phyloP scores from a whole-genome alignment of 2,329 filamentous ascomycete genomes.

The Aspergillus hiratsukae region DNA sequence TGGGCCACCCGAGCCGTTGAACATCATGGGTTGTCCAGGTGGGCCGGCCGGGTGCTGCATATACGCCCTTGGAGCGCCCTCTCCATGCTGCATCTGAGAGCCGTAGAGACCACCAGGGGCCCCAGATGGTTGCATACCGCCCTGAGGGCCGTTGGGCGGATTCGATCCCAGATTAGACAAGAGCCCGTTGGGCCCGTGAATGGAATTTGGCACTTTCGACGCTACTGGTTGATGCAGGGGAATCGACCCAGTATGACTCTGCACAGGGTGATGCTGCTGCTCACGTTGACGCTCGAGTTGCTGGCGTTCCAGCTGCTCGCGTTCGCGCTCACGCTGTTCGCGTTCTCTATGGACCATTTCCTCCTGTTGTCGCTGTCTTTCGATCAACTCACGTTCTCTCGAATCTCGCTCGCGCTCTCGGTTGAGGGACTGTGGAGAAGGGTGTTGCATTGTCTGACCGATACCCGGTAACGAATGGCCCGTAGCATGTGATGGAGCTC shows the following conservation, averaged over 20 bases:
- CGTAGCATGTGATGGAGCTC: slow-evolving; percentile 31
- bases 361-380: slow-evolving; percentile 49
- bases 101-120: slow-evolving; percentile 65
- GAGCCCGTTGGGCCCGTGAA: slow-evolving; percentile 87
- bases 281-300: slow-evolving; percentile 52
- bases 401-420: slow-evolving; percentile 49
- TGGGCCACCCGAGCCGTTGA: slow-evolving; percentile 40
- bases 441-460: slow-evolving; percentile 40
- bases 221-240: slow-evolving; percentile 94
- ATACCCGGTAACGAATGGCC: slow-evolving; percentile 40
- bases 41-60: slow-evolving; percentile 60
- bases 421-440: slow-evolving; percentile 40
- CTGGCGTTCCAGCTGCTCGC: slow-evolving; percentile 54
- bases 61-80: slow-evolving; percentile 51
- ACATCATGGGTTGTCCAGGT: slow-evolving; percentile 50
- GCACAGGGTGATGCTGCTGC: slow-evolving; percentile 67
- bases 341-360: slow-evolving; percentile 55
- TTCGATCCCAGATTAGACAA: slow-evolving; percentile 67
- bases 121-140: slow-evolving; percentile 55
- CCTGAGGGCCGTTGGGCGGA: slow-evolving; percentile 50
- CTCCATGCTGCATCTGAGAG: slow-evolving; percentile 58
- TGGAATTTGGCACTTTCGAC: slow-evolving; percentile 70
- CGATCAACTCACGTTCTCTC: slow-evolving; percentile 49
- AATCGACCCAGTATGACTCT: slow-evolving; percentile 82
- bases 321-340: slow-evolving; percentile 49